Evolutionary conservation across 2,329 filamentous ascomycete genomes (phyloP).

Genomic region (Ceratocystis albifundus): DNA sequence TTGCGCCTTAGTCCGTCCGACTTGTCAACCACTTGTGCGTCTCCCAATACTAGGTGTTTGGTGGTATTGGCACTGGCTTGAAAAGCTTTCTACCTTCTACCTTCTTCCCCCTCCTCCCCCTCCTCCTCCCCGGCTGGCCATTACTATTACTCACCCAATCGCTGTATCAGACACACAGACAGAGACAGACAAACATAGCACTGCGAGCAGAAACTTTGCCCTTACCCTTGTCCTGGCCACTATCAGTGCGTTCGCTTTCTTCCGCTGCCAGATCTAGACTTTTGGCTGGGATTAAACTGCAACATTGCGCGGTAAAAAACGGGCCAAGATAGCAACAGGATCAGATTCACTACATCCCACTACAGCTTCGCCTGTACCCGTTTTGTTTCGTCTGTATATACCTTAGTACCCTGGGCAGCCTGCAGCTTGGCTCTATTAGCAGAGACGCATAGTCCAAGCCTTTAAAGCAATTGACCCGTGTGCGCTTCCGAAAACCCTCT

Average conservation of each 20-base stretch:
- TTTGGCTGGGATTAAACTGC: conserved; percentile 12
- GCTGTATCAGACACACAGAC: background rate
- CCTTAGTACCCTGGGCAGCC: background rate
- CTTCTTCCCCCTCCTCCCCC: background rate
- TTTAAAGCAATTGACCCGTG: background rate
- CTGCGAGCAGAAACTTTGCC: background rate
- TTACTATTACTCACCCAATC: too few relatives aligned
- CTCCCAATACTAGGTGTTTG: background rate
- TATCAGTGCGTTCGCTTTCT: conserved; percentile 18
- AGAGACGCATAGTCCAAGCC: background rate
- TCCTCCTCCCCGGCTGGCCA: background rate
- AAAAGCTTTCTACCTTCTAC: background rate
- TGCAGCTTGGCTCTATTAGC: background rate
- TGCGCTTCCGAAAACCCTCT: background rate
- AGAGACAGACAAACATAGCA: background rate
- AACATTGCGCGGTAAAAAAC: conserved; percentile 12
- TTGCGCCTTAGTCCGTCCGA: too few relatives aligned
- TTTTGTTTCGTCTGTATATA: conserved; percentile 3
- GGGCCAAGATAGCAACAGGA: conserved; percentile 1
- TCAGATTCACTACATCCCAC: conserved; percentile 6
- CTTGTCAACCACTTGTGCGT: background rate
- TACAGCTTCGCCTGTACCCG: conserved; percentile 4
- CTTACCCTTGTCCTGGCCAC: conserved; percentile 7
- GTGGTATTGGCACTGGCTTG: background rate
- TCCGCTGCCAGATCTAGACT: conserved; percentile 12